Evolutionary conservation across 164 flowering plant species (phyloP), one percentile per base, ranked within the genome.

Genomic region (Vitis rotundifolia): DNA sequence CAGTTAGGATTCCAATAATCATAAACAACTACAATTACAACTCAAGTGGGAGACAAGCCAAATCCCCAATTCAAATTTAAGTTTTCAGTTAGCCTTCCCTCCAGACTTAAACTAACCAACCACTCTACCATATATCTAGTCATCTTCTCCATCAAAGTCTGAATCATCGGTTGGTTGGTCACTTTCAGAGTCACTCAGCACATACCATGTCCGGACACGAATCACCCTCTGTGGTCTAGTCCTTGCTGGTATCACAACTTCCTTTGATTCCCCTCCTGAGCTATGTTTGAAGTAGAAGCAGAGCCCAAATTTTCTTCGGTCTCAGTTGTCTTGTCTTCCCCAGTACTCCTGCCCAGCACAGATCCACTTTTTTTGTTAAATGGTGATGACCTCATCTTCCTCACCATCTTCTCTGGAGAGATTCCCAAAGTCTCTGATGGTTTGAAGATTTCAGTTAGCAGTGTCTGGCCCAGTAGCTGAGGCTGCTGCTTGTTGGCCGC

Each of bases 321-420:
- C 37, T 12, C 76, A 47, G 13, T 63, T 14, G 72, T 76, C 51
- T 74, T 83, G 0, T 52, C 79, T 22, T 64, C 69, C n/a, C 8
- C 57, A 11, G 49, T 61, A 14, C 61, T 64, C 73, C 75, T 86
- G n/a, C 84, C 91, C 68, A 92, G 44, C 16, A 89, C 54, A 5
- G 97, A 89, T 22, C 94, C 83, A 55, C 99, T 95, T 74, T 95
- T 95, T 83, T 89, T 95, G 87, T 93, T 88, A 75, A 93, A 95
- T 3, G 99, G 99, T 2, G 98, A 93, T 12, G 78, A 77, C 61
- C 97, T 87, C 83, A 87, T 91, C 81, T 82, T 91, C 83, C 95
- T 85, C 59, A 93, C 92, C 68, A 89, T 91, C 79, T 86, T 89
- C 73, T 86, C 92, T 0, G 97, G 98, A 3, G 97, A 92, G 28